phyloP scores from a whole-genome alignment of 2,329 filamentous ascomycete genomes.

The Alternaria ventricosa region DNA sequence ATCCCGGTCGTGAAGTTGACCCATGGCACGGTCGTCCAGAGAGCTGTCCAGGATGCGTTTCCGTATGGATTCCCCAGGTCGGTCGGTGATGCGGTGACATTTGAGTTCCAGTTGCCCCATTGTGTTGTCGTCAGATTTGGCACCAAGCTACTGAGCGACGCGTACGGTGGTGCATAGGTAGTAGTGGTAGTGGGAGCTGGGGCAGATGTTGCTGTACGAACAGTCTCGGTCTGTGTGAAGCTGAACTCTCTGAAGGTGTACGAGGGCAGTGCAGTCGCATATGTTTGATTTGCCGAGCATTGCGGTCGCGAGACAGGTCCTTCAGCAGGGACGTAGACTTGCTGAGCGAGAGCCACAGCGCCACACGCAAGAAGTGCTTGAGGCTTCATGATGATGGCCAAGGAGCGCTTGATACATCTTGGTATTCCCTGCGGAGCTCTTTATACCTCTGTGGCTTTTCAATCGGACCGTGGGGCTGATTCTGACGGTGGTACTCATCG shows the following conservation, averaged over 20 bases:
- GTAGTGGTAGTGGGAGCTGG: slow-evolving; percentile 42
- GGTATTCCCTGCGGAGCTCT: not conserved
- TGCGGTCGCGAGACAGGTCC: slow-evolving; percentile 37
- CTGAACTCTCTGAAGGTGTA: slow-evolving; percentile 42
- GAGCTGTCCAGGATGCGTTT: slow-evolving; percentile 48
- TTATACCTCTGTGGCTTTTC: not conserved
- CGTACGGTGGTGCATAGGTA: slow-evolving; percentile 47
- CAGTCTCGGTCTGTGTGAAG: slow-evolving; percentile 50
- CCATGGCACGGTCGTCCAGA: slow-evolving; percentile 47
- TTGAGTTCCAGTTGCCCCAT: slow-evolving; percentile 53
- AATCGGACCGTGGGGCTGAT: not conserved
- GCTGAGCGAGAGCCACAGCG: slow-evolving; percentile 35
- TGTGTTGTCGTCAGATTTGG: slow-evolving; percentile 48
- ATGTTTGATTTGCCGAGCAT: slow-evolving; percentile 32
- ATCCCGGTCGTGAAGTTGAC: slow-evolving; percentile 48
- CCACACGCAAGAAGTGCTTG: slow-evolving; percentile 11
- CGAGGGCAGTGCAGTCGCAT: slow-evolving; percentile 35
- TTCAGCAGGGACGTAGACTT: slow-evolving; percentile 44
- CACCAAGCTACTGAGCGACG: slow-evolving; percentile 44
- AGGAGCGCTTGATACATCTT: not conserved
- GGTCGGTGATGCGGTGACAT: slow-evolving; percentile 41
- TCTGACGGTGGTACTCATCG: not conserved
- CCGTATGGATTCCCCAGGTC: slow-evolving; percentile 48
- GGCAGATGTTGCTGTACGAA: slow-evolving; percentile 47
- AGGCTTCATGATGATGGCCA: slow-evolving; percentile 18